Evolutionary conservation across 2,329 filamentous ascomycete genomes (phyloP), one percentile per base, ranked within the genome.

Genomic region (Claviceps arundinis): DNA sequence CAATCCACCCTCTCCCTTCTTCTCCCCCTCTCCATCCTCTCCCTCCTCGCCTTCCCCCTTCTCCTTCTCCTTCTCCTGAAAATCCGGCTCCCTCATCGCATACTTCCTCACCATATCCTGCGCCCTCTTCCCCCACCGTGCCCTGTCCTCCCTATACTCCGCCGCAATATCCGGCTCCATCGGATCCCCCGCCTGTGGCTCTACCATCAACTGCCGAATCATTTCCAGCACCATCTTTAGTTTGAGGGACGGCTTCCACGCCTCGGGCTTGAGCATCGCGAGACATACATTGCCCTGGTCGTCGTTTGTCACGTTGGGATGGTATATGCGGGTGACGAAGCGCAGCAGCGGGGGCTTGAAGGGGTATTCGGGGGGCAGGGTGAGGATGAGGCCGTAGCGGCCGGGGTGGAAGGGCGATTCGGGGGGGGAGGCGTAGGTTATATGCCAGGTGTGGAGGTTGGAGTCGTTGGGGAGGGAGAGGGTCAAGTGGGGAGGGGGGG

Each of bases 261-360:
- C 84, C 62, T 95, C 89, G 34, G 84, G 68, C 65, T 90, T 88
- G 60, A 96, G 80, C 68, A 90, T 79, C 55, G 81, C 82, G 45
- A 96, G 76, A 70, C 90, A 96, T 80, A 96, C 87, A 70, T 78
- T 84, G 56, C 90, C 90, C 59, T 82, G 80, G 64, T 80, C 78
- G 68, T 95, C 89, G 76, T 95, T 93, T 64, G 85, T 89, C 54
- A 96, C 80, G 71, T 96, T 96, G 45, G 90, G 89, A 73, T 96
- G 90, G 78, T 95, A 96, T 74, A 95, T 87, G 70, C 90, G 91
- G 50, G 89, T 95, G 58, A 75, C 72, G 77, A 95, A 95, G 64
- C 77, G 81, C 60, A 95, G 76, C 55, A 77, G 73, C 16, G 89
- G 89, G 22, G 89, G 82, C 70, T 93, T 93, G 81, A 95, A 95